Evolutionary conservation across 2,329 filamentous ascomycete genomes (phyloP), one percentile per base, ranked within the genome.

Genomic region (Helotiales sp.): DNA sequence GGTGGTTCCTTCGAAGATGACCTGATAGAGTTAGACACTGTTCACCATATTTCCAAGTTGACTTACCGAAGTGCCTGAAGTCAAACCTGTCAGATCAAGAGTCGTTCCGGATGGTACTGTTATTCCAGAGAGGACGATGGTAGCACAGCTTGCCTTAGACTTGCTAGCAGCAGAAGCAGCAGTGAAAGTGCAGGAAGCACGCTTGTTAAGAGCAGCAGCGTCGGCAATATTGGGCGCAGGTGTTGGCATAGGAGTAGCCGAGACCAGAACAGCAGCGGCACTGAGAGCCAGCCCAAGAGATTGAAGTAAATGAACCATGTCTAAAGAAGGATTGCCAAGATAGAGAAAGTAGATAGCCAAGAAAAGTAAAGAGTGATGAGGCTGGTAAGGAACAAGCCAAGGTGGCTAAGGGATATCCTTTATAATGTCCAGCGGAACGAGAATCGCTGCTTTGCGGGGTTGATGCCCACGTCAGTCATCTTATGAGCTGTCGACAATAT

Each of bases 1-100:
- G n/a, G 86, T 89, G 13, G 77, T 82, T 42, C 87, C 87, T 57
- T 82, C 71, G 72, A 89, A 89, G 64, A 81, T 82, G 61, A 88
- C 78, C 55, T 71, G 24, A 13, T 34, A 36, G 9, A 48, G 24
- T 59, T 15, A 63, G 55, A 30, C 9, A 38, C 17, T 6, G n/a
- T 27, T 29, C 38, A 36, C 25, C 7, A 22, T 22, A 15, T 17
- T 27, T 44, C 31, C 25, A 6, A 15, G 25, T 17, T 12, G 25
- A 44, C 52, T 33, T 54, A 65, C 65, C 22, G 62, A 48, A 36
- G 82, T 84, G 61, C 79, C 79, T 17, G 71, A 67, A 1, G 75
- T 76, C 36, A 86, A 75, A 19, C 74, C 72, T 12, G 82, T 82
- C 59, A 87, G 69, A 66, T 87, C 82, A 2, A 88, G 77, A 2